Percentiles rank a stretch among this genome's conserved stretches.
phyloP scores from a whole-genome alignment of 2,329 filamentous ascomycete genomes.

The Curvularia lunata region DNA sequence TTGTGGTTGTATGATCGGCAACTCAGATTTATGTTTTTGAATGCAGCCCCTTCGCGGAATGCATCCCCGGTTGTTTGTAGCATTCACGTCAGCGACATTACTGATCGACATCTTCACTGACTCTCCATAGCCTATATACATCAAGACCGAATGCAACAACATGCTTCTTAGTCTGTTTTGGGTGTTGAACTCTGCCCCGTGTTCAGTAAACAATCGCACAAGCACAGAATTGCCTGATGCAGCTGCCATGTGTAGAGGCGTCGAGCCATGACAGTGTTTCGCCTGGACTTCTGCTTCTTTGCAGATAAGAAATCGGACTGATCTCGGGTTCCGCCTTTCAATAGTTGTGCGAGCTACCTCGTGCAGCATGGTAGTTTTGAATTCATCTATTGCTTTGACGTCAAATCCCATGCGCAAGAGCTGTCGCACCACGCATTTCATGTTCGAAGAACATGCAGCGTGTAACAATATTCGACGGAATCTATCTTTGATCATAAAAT shows the following conservation, averaged over 20 bases:
- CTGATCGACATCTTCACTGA: background rate
- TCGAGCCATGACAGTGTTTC: background rate
- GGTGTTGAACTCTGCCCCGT: background rate
- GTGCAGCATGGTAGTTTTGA: background rate
- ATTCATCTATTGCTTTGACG: background rate
- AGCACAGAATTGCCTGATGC: background rate
- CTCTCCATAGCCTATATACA: no score
- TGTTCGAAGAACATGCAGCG: background rate
- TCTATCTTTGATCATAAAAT: background rate
- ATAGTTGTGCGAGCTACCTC: accelerated
- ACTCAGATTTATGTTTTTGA: background rate
- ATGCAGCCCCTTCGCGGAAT: background rate
- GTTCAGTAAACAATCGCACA: background rate
- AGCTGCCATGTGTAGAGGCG: background rate
- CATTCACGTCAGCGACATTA: background rate
- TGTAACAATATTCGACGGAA: background rate
- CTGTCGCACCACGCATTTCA: background rate
- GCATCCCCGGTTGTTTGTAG: background rate
- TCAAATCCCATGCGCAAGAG: background rate
- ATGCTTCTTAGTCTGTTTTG: background rate
- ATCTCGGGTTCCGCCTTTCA: no score
- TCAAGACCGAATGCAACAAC: background rate
- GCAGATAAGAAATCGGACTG: background rate
- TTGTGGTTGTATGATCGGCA: no score
- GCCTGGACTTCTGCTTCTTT: background rate